Evolutionary conservation across 2,329 filamentous ascomycete species (phyloP), one percentile per base, ranked within the genome.

Genomic region (Fusarium brevicatenulatum): DNA sequence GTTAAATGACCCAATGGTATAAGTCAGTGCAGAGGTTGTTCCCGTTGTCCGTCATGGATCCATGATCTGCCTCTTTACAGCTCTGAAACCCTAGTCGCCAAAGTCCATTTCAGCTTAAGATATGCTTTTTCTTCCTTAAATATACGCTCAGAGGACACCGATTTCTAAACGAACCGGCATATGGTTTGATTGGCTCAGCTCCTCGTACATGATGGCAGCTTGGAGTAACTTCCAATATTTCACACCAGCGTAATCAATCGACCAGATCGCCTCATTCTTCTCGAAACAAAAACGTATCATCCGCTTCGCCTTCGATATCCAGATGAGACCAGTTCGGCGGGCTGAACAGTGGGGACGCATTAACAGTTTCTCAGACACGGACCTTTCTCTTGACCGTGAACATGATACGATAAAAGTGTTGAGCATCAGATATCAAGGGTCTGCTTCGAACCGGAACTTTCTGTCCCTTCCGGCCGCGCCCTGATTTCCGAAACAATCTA

Each of bases 351-450:
- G 69, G 65, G 60, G 61, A 63, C 62, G 34, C 18, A 34, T 49
- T 54, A 30, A 39, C 37, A 57, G 37, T 61, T 32, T 23, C 43
- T 62, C 66, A 37, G 59, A 72, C 72, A 70, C 61, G 65, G 70
- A 55, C 65, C 67, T 39, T 55, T 46, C 36, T 61, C 28, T 58
- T 21, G 32, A 63, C 47, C 67, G 40, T 46, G 59, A 65, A 42
- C 25, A 44, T 59, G 56, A 67, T 40, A 32, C 50, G 40, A 69
- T 30, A 59, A 65, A 34, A 60, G 32, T 58, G 49, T 23, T 30
- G 60, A 37, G 37, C 63, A 52, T 60, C 23, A 37, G 47, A 30
- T 46, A 56, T 63, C n/a, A 40, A 42, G 36, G 50, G 43, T 46
- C 46, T 61, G 28, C 28, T 34, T 59, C 46, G 40, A 54, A 50